These are phyloP conservation scores for Boletus barrowsii DNA, from an alignment of 768 basidiomycete species.

Conservation along the genomic window DNA sequence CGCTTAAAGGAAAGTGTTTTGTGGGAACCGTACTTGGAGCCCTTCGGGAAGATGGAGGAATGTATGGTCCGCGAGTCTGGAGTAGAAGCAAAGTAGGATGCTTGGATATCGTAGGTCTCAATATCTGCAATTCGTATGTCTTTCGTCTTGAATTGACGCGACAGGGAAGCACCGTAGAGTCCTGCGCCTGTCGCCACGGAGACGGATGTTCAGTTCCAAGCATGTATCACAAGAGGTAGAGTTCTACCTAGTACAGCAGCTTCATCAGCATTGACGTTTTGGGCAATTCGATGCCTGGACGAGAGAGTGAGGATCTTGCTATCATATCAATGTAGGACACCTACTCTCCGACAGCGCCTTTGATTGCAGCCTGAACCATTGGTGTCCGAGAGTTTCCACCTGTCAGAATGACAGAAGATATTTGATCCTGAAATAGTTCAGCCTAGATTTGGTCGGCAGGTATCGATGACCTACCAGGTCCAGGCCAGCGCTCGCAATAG, in stretches of 20 bases:
- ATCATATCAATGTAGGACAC: conserved; percentile 25
- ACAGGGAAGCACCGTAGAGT: conserved; percentile 85
- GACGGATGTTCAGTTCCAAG: conserved; percentile 1
- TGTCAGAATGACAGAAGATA: conserved; percentile 88
- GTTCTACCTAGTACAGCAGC: conserved; percentile 78
- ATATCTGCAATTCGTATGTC: conserved; percentile 83
- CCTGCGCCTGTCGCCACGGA: conserved; percentile 57
- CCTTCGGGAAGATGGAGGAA: conserved; percentile 72
- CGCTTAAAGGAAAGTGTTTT: conserved; percentile 87
- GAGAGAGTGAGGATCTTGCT: neutral
- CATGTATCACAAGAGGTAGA: neutral
- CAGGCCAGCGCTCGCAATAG: conserved; percentile 63
- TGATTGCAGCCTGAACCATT: conserved; percentile 84
- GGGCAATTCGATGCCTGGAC: conserved; percentile 74
- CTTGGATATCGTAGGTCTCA: conserved; percentile 69
- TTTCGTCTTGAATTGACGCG: conserved; percentile 93
- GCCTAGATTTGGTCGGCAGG: neutral
- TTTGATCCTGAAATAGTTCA: conserved; percentile 54
- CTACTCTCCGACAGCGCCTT: conserved; percentile 72
- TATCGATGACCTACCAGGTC: conserved; percentile 47
- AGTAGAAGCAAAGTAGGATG: conserved; percentile 68
- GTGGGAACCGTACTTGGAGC: conserved; percentile 74
- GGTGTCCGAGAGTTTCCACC: conserved; percentile 90
- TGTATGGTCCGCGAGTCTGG: conserved; percentile 62
- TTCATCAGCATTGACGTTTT: conserved; percentile 97